These are phyloP conservation scores for Lentinula boryana DNA, from an alignment of 768 basidiomycete species.

Conservation along the genomic window DNA sequence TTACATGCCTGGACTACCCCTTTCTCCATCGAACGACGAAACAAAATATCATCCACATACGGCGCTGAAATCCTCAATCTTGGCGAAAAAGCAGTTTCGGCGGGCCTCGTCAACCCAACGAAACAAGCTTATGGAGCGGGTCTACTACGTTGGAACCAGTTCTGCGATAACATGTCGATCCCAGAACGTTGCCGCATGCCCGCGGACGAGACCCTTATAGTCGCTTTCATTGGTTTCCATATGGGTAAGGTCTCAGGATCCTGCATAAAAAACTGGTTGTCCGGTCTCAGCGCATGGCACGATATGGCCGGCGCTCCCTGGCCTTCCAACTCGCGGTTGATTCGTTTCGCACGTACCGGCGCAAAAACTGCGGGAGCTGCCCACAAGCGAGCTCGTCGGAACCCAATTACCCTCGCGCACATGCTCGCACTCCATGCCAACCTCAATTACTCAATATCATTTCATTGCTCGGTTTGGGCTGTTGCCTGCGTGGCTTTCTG, in stretches of 20 bases:
- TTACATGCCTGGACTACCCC: no score
- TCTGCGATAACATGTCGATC: conserved; percentile 23
- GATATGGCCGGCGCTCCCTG: conserved; percentile 25
- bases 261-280: conserved; percentile 20
- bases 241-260: no score
- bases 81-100: conserved; percentile 1
- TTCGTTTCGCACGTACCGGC: conserved; percentile 11
- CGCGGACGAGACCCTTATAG: conserved; percentile 19
- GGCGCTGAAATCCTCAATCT: no score
- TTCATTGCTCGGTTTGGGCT: conserved; percentile 30
- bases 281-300: conserved; percentile 31
- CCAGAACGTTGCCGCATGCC: conserved; percentile 22
- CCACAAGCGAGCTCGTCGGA: conserved; percentile 12
- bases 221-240: conserved; percentile 19
- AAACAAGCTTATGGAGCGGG: conserved; percentile 23
- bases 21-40: no score
- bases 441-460: conserved; percentile 19
- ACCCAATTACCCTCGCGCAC: conserved; percentile 29
- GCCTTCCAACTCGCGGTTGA: conserved; percentile 20
- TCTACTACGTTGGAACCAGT: conserved; percentile 24
- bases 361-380: conserved; percentile 16
- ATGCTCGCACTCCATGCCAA: conserved; percentile 14
- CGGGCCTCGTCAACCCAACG: conserved; percentile 9
- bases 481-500: conserved; percentile 28
- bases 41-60: no score